Evolutionary conservation across 1,284 basidiomycete genomes (phyloP), one percentile per base, ranked within the genome.

Genomic region (Leccinum brunneo-olivaceum): DNA sequence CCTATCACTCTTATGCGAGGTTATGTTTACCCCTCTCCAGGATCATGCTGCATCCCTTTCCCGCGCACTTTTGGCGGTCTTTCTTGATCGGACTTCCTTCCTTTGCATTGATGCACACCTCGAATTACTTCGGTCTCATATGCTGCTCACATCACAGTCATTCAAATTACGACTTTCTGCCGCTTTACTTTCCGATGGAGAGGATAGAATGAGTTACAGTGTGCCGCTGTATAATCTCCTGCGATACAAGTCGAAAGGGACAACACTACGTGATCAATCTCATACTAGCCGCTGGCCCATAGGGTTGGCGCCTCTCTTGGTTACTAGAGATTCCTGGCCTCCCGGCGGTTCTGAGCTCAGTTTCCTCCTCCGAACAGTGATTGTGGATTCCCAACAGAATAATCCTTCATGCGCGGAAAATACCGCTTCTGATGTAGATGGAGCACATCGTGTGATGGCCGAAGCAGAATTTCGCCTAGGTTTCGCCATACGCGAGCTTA

Each of bases 311-410:
- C 68, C 80, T 0, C 76, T 78, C 3, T 63, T 93, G 27, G 76
- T 83, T 39, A 80, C 83, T 40, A 68, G 81, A 34, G 76, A 77
- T 38, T 76, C 71, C 5, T 94, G 90, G 90, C 90, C 90, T 0
- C 90, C 90, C 4, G 83, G 85, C 14, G 88, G 87, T 10, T 75
- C 82, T 1, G 88, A 91, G 54, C 68, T 94, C 30, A 84, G 86
- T 51, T 90, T 85, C 61, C 79, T 82, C 49, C 66, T 94, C 33
- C 68, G 90, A 33, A 82, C 82, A 0, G 87, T 90, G 6, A 85
- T 90, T 48, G 76, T 88, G 15, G 86, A 89, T 60, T 79, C 84
- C 1, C 67, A 89, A 34, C 74, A 78, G 20, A 45, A 50, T 14
- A 55, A 56, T 14, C 41, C 55, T 4, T 24, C 25, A 15, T 42